Evolutionary conservation across 169 alveolate genomes (phyloP).

Genomic region (Eimeria acervulina): DNA sequence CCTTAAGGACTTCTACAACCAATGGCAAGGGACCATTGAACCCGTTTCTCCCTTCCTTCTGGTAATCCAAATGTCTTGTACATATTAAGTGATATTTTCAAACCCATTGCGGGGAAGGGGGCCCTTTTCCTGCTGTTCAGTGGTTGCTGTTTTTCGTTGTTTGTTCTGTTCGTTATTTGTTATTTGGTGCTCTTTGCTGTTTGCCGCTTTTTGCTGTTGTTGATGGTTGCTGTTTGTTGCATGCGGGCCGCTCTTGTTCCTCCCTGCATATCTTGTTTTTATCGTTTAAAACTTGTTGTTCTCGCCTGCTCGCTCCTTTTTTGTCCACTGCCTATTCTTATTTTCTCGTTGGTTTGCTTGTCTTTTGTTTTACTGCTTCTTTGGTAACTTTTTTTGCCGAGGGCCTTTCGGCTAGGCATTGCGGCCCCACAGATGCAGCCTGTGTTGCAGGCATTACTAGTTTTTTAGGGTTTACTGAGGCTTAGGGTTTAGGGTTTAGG

Average conservation of each 20-base stretch:
- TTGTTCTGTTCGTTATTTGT: not conserved
- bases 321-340: not conserved
- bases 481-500: not conserved
- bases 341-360: not conserved
- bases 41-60: conserved; percentile 73
- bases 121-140: not conserved
- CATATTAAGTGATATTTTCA: not conserved
- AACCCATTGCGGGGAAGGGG: too few species aligned
- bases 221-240: not conserved
- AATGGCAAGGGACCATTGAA: conserved; percentile 52
- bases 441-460: not conserved
- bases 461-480: not conserved
- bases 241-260: not conserved
- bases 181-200: not conserved
- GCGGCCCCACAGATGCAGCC: not conserved
- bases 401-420: not conserved
- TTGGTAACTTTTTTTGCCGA: not conserved
- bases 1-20: conserved; percentile 67
- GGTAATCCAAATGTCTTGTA: not conserved
- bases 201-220: not conserved
- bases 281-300: not conserved
- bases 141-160: not conserved
- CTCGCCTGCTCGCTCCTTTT: not conserved
- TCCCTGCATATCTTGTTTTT: not conserved
- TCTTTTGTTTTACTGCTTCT: not conserved